A percentile compares a stretch with the other conserved stretches of the same genome.
These are phyloP conservation scores for Cercospora janseana DNA, from an alignment of 2,329 filamentous ascomycete species.

Conservation along the genomic window DNA sequence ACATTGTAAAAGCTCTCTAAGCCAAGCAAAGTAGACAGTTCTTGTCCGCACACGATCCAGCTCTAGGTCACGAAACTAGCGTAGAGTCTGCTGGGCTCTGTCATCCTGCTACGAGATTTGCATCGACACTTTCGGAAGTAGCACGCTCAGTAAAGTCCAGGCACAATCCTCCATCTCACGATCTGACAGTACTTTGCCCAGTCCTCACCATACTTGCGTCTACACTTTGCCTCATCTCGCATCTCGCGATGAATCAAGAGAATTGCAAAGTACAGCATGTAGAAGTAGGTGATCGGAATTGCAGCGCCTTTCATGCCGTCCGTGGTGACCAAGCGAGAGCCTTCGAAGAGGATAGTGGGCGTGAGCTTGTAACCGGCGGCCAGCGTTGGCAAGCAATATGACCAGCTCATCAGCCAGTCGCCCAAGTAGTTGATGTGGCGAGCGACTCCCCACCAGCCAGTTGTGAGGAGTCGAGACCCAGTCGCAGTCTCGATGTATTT, in stretches of 20 bases:
- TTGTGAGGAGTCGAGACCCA: constrained; percentile 76
- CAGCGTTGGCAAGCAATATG: constrained; percentile 83
- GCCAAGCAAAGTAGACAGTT: too few relatives aligned
- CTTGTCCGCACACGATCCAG: too few relatives aligned
- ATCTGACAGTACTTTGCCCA: constrained; percentile 85
- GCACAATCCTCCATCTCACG: constrained; percentile 79
- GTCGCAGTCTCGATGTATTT: constrained; percentile 80
- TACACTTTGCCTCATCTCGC: constrained; percentile 88
- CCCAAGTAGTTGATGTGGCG: constrained; percentile 95
- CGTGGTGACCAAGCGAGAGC: constrained; percentile 57
- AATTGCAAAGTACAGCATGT: constrained; percentile 85
- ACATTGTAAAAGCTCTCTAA: too few relatives aligned
- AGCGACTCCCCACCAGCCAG: constrained; percentile 90
- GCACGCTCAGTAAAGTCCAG: constrained; percentile 68
- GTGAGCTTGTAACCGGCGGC: constrained; percentile 75
- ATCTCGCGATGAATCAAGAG: constrained; percentile 81
- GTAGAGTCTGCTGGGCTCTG: too few relatives aligned
- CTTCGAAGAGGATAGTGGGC: constrained; percentile 55
- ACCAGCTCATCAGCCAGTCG: constrained; percentile 92
- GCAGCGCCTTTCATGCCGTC: constrained; percentile 73
- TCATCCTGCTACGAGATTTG: too few relatives aligned
- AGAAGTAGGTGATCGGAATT: constrained; percentile 90
- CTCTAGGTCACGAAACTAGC: too few relatives aligned
- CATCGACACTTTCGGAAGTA: too few relatives aligned
- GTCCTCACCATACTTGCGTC: constrained; percentile 85